Percentiles rank a stretch among this genome's conserved stretches.
phyloP scores from a whole-genome alignment of 2,329 filamentous ascomycete genomes.

The Whalleya microplaca region DNA sequence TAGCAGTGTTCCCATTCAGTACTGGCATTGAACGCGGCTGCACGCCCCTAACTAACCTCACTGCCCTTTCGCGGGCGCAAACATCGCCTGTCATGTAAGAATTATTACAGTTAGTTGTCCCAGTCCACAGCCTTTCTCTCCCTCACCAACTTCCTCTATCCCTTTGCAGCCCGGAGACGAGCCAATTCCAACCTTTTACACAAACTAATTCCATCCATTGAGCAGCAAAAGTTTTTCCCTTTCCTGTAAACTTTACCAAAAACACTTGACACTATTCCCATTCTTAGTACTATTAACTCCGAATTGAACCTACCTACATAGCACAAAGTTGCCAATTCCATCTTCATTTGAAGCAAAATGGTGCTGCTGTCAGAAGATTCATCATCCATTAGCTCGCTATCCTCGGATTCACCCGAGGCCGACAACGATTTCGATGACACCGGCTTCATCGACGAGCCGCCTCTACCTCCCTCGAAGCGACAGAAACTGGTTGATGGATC shows the following conservation, averaged over 20 bases:
- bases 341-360: slow-evolving; percentile 21
- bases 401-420: slow-evolving; percentile 37
- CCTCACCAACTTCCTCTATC: not conserved
- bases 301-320: not conserved
- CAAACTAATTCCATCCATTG: not conserved
- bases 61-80: slow-evolving; percentile 22
- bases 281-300: no score
- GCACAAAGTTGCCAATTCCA: not conserved
- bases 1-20: not conserved
- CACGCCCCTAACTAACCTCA: slow-evolving; percentile 6
- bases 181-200: not conserved
- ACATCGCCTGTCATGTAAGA: not conserved
- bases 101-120: not conserved
- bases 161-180: not conserved
- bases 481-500: slow-evolving; percentile 42
- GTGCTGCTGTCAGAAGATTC: slow-evolving; percentile 38
- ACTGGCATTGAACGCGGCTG: not conserved
- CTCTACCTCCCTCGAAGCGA: slow-evolving; percentile 40
- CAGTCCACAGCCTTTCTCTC: not conserved
- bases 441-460: slow-evolving; percentile 32
- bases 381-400: slow-evolving; percentile 38
- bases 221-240: not conserved
- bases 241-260: not conserved
- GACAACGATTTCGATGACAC: slow-evolving; percentile 39
- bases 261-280: not conserved